Percentiles rank a stretch among this genome's conserved stretches.
Evolutionary conservation across 192 early-diverging fungal species (phyloP).

Genomic region (Glomus cerebriforme): DNA sequence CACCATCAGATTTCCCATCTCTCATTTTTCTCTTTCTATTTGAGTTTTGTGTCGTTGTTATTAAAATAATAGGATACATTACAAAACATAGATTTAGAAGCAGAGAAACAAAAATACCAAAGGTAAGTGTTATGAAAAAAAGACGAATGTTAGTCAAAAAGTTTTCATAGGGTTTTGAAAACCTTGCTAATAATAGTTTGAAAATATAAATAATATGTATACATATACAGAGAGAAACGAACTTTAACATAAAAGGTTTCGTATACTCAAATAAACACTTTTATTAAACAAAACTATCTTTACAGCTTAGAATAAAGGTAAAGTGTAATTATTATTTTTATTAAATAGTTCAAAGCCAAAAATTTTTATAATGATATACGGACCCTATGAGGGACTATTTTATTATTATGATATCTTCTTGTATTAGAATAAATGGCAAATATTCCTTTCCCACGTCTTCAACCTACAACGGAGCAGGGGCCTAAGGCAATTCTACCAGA

Average conservation of each 20-base stretch:
- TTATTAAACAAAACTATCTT: background rate
- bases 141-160: background rate
- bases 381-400: background rate
- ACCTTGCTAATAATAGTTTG: background rate
- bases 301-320: background rate
- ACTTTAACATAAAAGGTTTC: background rate
- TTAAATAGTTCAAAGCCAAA: background rate
- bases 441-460: conserved; percentile 32
- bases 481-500: conserved; percentile 29
- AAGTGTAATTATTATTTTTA: background rate
- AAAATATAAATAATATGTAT: background rate
- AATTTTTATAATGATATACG: background rate
- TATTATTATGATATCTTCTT: background rate
- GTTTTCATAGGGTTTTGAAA: background rate
- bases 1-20: too few relatives aligned
- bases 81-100: background rate
- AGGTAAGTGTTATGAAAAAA: background rate
- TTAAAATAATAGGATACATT: background rate
- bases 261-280: background rate
- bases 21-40: too few relatives aligned
- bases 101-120: background rate
- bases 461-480: conserved; percentile 9
- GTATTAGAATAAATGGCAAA: conserved; percentile 16
- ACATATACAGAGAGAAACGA: background rate
- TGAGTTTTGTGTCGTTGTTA: too few relatives aligned